phyloP scores from a whole-genome alignment of 2,329 filamentous ascomycete species.

The Colletotrichum tanaceti region DNA sequence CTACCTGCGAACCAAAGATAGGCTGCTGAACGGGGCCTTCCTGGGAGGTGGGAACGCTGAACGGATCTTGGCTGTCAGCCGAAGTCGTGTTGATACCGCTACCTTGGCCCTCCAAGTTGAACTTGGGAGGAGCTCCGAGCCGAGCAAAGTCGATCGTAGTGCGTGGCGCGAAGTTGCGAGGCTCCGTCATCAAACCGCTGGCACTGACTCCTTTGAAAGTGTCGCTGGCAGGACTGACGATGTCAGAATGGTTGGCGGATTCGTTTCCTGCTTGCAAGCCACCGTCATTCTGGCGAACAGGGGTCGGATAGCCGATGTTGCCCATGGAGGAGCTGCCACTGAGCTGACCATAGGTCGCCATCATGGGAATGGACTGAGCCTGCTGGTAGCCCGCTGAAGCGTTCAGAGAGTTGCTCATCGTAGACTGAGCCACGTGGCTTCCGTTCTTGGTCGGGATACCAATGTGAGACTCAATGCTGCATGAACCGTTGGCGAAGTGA shows the following conservation, averaged over 20 bases:
- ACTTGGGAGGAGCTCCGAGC: constrained; percentile 53
- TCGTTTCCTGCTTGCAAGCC: not conserved
- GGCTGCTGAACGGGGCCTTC: constrained; percentile 16
- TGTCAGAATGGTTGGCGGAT: not conserved
- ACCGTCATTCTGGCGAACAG: constrained; percentile 12
- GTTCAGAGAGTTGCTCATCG: constrained; percentile 1
- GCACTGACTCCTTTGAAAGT: constrained; percentile 21
- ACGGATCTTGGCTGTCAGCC: constrained; percentile 13
- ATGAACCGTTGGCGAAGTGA: not conserved
- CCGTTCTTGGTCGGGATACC: not conserved
- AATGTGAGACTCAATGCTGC: not conserved
- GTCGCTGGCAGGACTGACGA: constrained; percentile 21
- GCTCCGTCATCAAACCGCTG: constrained; percentile 51
- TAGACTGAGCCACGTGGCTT: not conserved
- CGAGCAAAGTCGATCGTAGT: constrained; percentile 45
- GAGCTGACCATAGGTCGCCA: constrained; percentile 18
- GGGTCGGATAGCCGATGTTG: constrained; percentile 10
- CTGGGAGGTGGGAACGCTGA: constrained; percentile 7
- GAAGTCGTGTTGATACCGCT: not conserved
- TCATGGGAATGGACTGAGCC: not conserved
- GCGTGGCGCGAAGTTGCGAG: constrained; percentile 56
- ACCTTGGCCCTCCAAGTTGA: constrained; percentile 44
- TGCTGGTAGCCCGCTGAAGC: not conserved
- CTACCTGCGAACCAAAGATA: constrained; percentile 19
- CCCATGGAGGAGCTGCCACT: constrained; percentile 32